These are phyloP conservation scores for Lomentospora prolificans DNA, from an alignment of 2,329 filamentous ascomycete genomes.

Conservation along the genomic window DNA sequence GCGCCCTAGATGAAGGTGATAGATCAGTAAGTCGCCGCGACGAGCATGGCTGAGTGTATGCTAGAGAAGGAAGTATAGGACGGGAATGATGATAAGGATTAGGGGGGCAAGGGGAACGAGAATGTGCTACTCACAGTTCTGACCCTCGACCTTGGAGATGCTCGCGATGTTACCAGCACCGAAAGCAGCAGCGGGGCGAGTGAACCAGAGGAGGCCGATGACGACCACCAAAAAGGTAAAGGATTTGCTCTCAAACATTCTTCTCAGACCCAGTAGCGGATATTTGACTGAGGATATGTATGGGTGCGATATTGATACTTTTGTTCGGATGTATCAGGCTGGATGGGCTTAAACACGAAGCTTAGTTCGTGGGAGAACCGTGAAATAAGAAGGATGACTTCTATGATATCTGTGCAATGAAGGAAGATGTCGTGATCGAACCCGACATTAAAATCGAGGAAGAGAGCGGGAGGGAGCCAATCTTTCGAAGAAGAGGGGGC, in stretches of 20 bases:
- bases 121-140: slow-evolving; percentile 53
- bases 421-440: not conserved
- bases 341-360: not conserved
- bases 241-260: slow-evolving; percentile 40
- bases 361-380: not conserved
- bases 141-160: slow-evolving; percentile 69
- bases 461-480: not conserved
- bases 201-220: slow-evolving; percentile 55
- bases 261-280: not conserved
- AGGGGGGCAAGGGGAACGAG: not conserved
- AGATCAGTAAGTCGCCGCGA: not conserved
- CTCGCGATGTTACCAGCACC: slow-evolving; percentile 84
- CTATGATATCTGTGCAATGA: not conserved
- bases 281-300: not conserved
- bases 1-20: slow-evolving; percentile 43
- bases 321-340: not conserved
- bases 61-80: slow-evolving; percentile 9
- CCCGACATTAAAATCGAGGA: not conserved
- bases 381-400: not conserved
- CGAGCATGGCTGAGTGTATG: not conserved
- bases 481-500: not conserved
- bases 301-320: not conserved
- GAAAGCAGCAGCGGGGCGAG: slow-evolving; percentile 63
- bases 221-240: slow-evolving; percentile 44
- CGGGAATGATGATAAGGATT: not conserved